Base-by-base conservation (phyloP, 495 filamentous ascomycete genomes). In the Amniculicola lignicola region DNA sequence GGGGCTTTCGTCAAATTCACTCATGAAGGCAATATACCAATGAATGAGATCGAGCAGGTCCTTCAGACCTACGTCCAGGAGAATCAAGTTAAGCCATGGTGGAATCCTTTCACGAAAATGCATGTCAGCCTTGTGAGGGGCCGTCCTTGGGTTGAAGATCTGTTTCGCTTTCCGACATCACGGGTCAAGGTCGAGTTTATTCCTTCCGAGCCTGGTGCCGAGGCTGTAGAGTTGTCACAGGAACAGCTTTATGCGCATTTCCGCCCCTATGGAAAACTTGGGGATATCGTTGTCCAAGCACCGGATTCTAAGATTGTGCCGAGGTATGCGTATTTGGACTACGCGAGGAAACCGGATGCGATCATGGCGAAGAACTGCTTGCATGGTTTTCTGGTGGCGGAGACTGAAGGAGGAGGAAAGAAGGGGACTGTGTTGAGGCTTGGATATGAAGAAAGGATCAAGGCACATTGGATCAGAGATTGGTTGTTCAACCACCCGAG, bases 121-220 rank as follows among this genome's bases (percentile, higher is more conserved):
- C 79, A 78, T 28, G 78, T 82, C 4, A 79, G 80, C 36, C 72
- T 86, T 7, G 94, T 98, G 9, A 70, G 79, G 15, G 93, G 93
- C 10, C 79, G 79, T n/a, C 93, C 93, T 0, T 98, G 93, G 93
- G 75, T 97, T 16, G 93, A 98, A 63, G 93, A 98, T 70, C 73
- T 98, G 2, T 86, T 87, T 59, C 83, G 91, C 9, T 83, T 88
- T 19, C 93, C 93, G 2, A 90, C 83, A 51, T 71, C 74, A 23
- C 79, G 82, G 37, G 55, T 98, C 35, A 84, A 78, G 54, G 82
- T 96, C 29, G 93, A 98, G 67, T 96, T 96, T 65, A 73, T 93
- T 10, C 79, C 88, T 1, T 67, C 77, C n/a, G 71, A 72, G 14
- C 75, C 87, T 0, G 88, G 87, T 2, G 76, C 69, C 2, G 70